phyloP scores from a whole-genome alignment of 2,329 filamentous ascomycete species.

The Fusarium decemcellulare region DNA sequence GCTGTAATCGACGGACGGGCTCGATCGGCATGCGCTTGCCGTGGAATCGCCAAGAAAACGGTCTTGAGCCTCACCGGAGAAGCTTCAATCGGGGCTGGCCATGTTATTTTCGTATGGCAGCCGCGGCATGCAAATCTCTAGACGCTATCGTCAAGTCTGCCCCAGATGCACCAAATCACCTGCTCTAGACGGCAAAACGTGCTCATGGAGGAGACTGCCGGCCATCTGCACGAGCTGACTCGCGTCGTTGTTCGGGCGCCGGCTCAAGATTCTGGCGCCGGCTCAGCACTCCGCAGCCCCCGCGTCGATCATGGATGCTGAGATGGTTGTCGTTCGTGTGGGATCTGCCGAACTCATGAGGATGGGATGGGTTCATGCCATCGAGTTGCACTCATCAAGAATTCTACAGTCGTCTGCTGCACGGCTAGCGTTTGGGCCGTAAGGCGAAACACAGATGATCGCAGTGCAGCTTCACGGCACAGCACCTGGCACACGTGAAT shows the following conservation, averaged over 20 bases:
- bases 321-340: background rate
- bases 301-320: background rate
- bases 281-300: conserved; percentile 3
- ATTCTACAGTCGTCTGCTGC: background rate
- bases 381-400: background rate
- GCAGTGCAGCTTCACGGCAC: background rate
- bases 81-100: background rate
- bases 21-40: background rate
- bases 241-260: background rate
- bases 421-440: background rate
- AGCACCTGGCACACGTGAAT: background rate
- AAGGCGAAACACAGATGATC: background rate
- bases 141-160: background rate
- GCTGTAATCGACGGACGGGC: background rate
- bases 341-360: background rate
- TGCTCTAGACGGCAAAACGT: background rate
- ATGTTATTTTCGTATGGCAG: background rate
- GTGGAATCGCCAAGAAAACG: background rate
- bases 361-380: background rate
- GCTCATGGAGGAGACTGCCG: background rate
- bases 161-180: background rate
- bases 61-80: background rate
- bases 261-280: background rate
- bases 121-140: background rate
- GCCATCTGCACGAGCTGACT: background rate